Conservation (phyloP, 805 yeast genomes). For the Candida nitratophila region DNA sequence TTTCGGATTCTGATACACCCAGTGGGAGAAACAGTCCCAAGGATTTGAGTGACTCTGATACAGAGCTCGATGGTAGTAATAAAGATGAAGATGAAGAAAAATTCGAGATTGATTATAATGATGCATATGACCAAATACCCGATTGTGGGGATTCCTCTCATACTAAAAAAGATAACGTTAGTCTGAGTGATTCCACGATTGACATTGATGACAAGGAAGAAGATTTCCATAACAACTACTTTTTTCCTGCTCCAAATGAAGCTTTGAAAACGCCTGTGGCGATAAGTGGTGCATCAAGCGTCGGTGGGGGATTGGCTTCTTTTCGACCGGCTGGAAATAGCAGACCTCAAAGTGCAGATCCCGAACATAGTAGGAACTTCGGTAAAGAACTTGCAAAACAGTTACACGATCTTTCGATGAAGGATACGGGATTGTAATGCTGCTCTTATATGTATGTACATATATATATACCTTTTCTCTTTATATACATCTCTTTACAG, state of each 20-base stretch:
- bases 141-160: neutral
- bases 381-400: neutral
- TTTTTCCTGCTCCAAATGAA: slow-evolving; percentile 40
- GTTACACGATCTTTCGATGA: neutral
- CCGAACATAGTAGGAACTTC: neutral
- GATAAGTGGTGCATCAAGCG: neutral
- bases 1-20: slow-evolving; percentile 2
- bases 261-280: slow-evolving; percentile 18
- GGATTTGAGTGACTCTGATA: slow-evolving; percentile 3
- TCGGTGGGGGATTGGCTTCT: neutral
- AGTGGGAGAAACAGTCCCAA: slow-evolving; percentile 1
- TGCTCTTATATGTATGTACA: too few relatives aligned
- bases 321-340: neutral
- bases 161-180: neutral
- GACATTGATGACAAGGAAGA: slow-evolving; percentile 42
- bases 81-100: slow-evolving; percentile 10
- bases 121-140: slow-evolving; percentile 2
- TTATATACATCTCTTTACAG: too few relatives aligned
- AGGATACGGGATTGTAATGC: too few relatives aligned
- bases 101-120: slow-evolving; percentile 28
- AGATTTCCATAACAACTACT: slow-evolving; percentile 43
- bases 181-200: slow-evolving; percentile 33
- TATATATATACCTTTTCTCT: too few relatives aligned
- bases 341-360: neutral
- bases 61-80: neutral